Evolutionary conservation across 768 basidiomycete species (phyloP), one percentile per base, ranked within the genome.

Genomic region (Chalciporus sphaerocephalus): DNA sequence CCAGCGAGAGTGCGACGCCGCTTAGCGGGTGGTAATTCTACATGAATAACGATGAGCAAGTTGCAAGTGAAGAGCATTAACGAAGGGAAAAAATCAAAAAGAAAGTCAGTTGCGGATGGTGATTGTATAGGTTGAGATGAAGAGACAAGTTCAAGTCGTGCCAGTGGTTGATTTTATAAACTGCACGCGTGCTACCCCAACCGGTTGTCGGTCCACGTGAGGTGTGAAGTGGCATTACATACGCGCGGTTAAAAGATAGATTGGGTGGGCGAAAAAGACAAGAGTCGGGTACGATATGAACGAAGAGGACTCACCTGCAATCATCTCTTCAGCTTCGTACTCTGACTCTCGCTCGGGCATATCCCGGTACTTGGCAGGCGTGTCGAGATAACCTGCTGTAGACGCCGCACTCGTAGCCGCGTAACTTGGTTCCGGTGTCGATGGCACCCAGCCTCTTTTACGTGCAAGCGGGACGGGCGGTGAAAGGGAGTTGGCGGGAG

Each of bases 1-100:
- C 87, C 87, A 52, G 87, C 84, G 66, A 91, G 75, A 49, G 84
- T 84, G 57, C 85, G 80, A 49, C 87, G 85, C 60, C 83, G 82
- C 73, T 91, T 92, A 55, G 80, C 71, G 38, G 87, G 83, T 22
- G 83, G 83, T 40, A 84, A 62, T 60, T 88, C 87, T 89, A 84
- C 66, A 72, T 78, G 69, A 44, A 77, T 63, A 44, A 74, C 57
- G 47, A 78, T 59, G 48, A 78, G 64, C 51, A 78, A 62, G 53
- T 67, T 64, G 60, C 56, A 57, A 46, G 64, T 60, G 56, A 57
- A 56, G 44, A 51, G 23, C 62, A 70, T 60, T 58, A 66, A 58
- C 43, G 57, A 56, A 38, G 33, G 52, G 30, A 32, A 32, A 46
- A 40, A 42, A 40, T 18, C 40, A 39, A 20, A 42, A 41, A 42